Evolutionary conservation across 2,329 filamentous ascomycete genomes (phyloP).

Genomic region (Pseudogymnoascus pannorum): DNA sequence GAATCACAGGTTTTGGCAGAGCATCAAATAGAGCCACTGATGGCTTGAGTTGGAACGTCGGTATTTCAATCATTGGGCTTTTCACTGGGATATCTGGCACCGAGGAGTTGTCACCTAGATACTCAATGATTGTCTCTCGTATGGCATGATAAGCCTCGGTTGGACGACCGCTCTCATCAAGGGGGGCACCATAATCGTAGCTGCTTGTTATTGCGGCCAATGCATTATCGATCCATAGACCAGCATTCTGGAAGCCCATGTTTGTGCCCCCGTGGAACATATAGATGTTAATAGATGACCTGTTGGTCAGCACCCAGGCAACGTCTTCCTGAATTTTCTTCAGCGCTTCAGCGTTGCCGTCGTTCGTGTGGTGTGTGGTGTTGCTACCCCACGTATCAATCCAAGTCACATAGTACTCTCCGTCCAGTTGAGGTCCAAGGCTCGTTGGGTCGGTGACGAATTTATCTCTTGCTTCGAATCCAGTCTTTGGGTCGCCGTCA

Average conservation of each 20-base stretch:
- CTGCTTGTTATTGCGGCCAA: slow-evolving; percentile 37
- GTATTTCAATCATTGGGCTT: slow-evolving; percentile 29
- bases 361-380: slow-evolving; percentile 32
- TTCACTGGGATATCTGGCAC: slow-evolving; percentile 33
- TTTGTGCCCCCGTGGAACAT: slow-evolving; percentile 49
- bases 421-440: slow-evolving; percentile 40
- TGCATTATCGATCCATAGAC: slow-evolving; percentile 34
- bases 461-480: slow-evolving; percentile 35
- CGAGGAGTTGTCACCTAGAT: slow-evolving; percentile 29
- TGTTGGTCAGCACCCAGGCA: slow-evolving; percentile 32
- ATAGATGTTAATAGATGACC: slow-evolving; percentile 41
- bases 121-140: slow-evolving; percentile 33
- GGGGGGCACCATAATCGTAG: slow-evolving; percentile 44
- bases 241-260: slow-evolving; percentile 41
- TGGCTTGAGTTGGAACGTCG: slow-evolving; percentile 33
- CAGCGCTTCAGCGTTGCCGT: slow-evolving; percentile 22
- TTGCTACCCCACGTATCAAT: slow-evolving; percentile 38
- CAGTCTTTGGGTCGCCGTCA: slow-evolving; percentile 37
- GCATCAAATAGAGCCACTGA: slow-evolving; percentile 33
- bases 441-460: slow-evolving; percentile 37
- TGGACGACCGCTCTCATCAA: slow-evolving; percentile 42
- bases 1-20: slow-evolving; percentile 22
- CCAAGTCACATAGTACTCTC: slow-evolving; percentile 41
- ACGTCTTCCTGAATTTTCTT: slow-evolving; percentile 29
- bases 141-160: slow-evolving; percentile 38